Base-by-base conservation (phyloP, 352 stramenopile genomes). In the Phytophthora capsici region DNA sequence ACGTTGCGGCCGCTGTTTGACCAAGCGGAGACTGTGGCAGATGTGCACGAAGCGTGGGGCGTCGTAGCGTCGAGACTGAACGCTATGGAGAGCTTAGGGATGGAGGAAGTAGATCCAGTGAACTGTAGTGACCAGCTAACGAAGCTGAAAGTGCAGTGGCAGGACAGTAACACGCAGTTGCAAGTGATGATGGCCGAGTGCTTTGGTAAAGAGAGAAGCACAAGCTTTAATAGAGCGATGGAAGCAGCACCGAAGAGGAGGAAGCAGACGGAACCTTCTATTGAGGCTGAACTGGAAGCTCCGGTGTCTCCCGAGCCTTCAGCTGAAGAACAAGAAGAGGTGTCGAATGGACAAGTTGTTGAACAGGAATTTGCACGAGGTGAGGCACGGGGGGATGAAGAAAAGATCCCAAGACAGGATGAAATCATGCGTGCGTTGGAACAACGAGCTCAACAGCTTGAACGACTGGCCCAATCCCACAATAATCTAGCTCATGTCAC, bases 41-140 rank as follows among this genome's bases (percentile, higher is more conserved):
- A 65, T 23, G 57, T 76, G 46, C 68, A 76, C n/a, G 68, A 76
- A 23, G 68, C 63, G 1, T 76, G 68, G 68, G 57, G 57, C 0
- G 44, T 76, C 36, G 51, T 76, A 16, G 63, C 68, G 3, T 36
- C 26, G 16, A 45, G 7, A 6, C 26, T 66, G 0, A 69, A 60
- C 14, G 32, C 4, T 4, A 13, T 54, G 13, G 37, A 45, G 14
- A 23, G 36, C 13, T 26, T 64, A 37, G 38, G 26, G 1, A 3
- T 49, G 17, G 28, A 44, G 0, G 32, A 41, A 13, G 4, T 66
- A 19, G 57, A 75, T 41, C 62, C 63, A 3, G 63, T 73, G 2
- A 54, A 62, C 23, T 73, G 68, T 37, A 70, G 57, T 30, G 54
- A 69, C 14, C 63, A 76, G 8, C 48, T 76, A 5, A 69, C 44